These are phyloP conservation scores for Aspergillus oerlinghausenensis DNA, from an alignment of 2,329 filamentous ascomycete species.

Conservation along the genomic window DNA sequence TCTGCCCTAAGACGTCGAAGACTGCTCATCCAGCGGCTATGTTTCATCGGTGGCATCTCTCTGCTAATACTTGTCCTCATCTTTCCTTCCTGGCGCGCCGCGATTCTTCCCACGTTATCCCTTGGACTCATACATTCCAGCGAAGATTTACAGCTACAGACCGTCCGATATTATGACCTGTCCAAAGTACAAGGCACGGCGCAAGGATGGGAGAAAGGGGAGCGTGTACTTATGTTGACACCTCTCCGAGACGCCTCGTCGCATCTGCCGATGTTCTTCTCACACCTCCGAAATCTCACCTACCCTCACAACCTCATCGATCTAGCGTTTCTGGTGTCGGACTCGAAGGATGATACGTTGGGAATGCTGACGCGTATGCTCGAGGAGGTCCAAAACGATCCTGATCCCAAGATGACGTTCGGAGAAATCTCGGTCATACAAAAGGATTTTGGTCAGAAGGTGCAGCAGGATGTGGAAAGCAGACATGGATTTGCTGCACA, in stretches of 20 bases:
- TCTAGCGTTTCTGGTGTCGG: slow-evolving; percentile 91
- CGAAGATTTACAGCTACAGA: slow-evolving; percentile 78
- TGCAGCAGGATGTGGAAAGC: slow-evolving; percentile 96
- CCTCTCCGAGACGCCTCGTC: slow-evolving; percentile 87
- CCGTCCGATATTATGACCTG: slow-evolving; percentile 94
- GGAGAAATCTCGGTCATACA: slow-evolving; percentile 97
- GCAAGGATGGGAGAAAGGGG: slow-evolving; percentile 91
- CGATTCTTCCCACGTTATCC: slow-evolving; percentile 58
- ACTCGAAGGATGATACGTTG: slow-evolving; percentile 90
- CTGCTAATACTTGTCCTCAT: slow-evolving; percentile 64
- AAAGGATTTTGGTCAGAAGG: slow-evolving; percentile 97
- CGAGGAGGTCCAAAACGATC: slow-evolving; percentile 71
- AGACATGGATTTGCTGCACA: slow-evolving; percentile 96
- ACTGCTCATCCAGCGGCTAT: slow-evolving; percentile 66
- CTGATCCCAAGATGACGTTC: slow-evolving; percentile 75
- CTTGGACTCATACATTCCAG: slow-evolving; percentile 65
- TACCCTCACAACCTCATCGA: slow-evolving; percentile 97
- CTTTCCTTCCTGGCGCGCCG: slow-evolving; percentile 67
- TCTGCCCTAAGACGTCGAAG: slow-evolving; percentile 68
- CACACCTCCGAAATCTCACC: slow-evolving; percentile 92
- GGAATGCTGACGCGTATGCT: slow-evolving; percentile 69
- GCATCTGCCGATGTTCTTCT: slow-evolving; percentile 96
- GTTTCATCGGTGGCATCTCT: slow-evolving; percentile 51
- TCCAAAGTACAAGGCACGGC: slow-evolving; percentile 86
- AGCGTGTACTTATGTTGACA: slow-evolving; percentile 90